Percentiles rank a stretch among this genome's conserved stretches.
phyloP scores from a whole-genome alignment of 2,329 filamentous ascomycete genomes.

The Daldinia sp. region DNA sequence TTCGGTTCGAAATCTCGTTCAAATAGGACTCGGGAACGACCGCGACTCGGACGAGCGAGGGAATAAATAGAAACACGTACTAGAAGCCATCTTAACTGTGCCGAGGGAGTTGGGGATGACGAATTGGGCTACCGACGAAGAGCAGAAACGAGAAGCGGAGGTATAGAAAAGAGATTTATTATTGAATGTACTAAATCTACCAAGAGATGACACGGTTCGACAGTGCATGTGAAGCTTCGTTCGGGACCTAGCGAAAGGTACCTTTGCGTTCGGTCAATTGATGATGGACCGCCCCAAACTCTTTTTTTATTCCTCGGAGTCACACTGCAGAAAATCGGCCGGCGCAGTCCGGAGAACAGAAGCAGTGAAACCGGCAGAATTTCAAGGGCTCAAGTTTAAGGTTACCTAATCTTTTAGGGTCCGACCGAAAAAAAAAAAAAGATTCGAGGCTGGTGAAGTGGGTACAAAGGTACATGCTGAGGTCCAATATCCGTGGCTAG shows the following conservation, averaged over 20 bases:
- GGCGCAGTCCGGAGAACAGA: conserved; percentile 18
- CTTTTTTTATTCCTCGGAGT: conserved; percentile 27
- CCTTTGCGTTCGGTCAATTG: conserved; percentile 9
- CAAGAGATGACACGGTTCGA: conserved; percentile 28
- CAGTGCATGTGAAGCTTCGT: conserved; percentile 32
- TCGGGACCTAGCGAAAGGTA: conserved; percentile 6
- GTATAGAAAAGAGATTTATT: conserved; percentile 28
- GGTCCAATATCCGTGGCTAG: conserved; percentile 9
- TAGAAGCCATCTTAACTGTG: conserved; percentile 50
- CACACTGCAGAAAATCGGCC: conserved; percentile 29
- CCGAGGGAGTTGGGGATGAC: conserved; percentile 35
- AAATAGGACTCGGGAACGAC: neutral
- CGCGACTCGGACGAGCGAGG: neutral
- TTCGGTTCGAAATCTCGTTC: neutral
- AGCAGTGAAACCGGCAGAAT: conserved; percentile 24
- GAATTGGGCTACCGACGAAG: conserved; percentile 31
- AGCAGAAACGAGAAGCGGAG: conserved; percentile 16
- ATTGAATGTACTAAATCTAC: conserved; percentile 21
- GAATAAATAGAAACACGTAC: conserved; percentile 43
- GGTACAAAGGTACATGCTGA: no score
- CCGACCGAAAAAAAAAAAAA: conserved; percentile 1
- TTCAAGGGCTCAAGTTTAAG: neutral
- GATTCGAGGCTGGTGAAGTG: conserved; percentile 9
- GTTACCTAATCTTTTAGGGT: conserved; percentile 5
- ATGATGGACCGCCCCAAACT: conserved; percentile 15